These are phyloP conservation scores for Microsporum ferrugineum DNA, from an alignment of 2,329 filamentous ascomycete genomes.

Conservation along the genomic window DNA sequence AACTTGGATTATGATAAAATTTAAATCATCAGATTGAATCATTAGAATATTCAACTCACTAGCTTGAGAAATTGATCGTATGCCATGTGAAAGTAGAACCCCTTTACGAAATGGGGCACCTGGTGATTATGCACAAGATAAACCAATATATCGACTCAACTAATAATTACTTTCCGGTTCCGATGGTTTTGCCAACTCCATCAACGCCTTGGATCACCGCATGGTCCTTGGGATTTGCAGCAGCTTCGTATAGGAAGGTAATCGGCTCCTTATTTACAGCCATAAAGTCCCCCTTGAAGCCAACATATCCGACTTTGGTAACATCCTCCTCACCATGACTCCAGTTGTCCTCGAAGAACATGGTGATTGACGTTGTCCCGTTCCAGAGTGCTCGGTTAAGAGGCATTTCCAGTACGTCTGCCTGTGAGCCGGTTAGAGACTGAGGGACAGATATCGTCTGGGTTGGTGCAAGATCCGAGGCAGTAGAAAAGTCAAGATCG, in stretches of 20 bases:
- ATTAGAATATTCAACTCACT: no score
- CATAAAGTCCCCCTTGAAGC: constrained; percentile 93
- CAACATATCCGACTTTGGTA: constrained; percentile 68
- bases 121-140: background rate
- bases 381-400: constrained; percentile 84
- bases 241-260: constrained; percentile 85
- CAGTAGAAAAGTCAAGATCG: constrained; percentile 72
- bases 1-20: background rate
- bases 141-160: background rate
- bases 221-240: constrained; percentile 84
- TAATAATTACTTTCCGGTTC: constrained; percentile 15
- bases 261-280: constrained; percentile 68
- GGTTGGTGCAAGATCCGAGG: constrained; percentile 56
- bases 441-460: constrained; percentile 69
- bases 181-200: constrained; percentile 29
- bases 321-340: constrained; percentile 66
- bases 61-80: background rate
- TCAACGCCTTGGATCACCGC: constrained; percentile 36
- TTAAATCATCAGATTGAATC: background rate
- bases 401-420: constrained; percentile 72
- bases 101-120: no score
- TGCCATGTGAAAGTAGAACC: no score
- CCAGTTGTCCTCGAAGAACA: constrained; percentile 93
- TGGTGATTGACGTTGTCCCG: constrained; percentile 64
- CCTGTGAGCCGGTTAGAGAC: constrained; percentile 41